phyloP scores from a whole-genome alignment of 768 basidiomycete genomes.

The Boletus tylopilopsis region DNA sequence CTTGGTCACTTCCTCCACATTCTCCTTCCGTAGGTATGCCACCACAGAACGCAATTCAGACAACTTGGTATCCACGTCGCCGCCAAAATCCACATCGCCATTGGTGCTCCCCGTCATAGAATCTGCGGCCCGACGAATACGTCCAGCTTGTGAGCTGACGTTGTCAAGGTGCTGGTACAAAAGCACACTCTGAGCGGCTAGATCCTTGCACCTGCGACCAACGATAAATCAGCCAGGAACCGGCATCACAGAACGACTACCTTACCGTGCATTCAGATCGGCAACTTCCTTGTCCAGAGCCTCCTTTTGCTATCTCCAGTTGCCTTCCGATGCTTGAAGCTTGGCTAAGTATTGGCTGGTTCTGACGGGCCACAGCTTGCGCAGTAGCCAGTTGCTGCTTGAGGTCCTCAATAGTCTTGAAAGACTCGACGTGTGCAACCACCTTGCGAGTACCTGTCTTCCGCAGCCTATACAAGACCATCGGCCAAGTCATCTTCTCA shows the following conservation, averaged over 20 bases:
- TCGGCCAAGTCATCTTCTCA: not conserved
- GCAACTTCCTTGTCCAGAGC: slow-evolving; percentile 73
- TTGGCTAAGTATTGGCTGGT: slow-evolving; percentile 76
- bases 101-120: slow-evolving; percentile 38
- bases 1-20: slow-evolving; percentile 48
- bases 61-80: slow-evolving; percentile 59
- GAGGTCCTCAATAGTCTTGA: slow-evolving; percentile 64
- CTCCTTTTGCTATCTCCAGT: slow-evolving; percentile 79
- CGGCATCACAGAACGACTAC: not conserved
- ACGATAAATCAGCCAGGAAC: not conserved
- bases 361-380: slow-evolving; percentile 55
- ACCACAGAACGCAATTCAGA: slow-evolving; percentile 76
- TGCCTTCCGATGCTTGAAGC: slow-evolving; percentile 62
- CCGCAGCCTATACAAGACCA: slow-evolving; percentile 49
- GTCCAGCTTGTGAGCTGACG: slow-evolving; percentile 75
- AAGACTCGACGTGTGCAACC: slow-evolving; percentile 80
- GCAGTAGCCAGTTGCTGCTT: slow-evolving; percentile 56
- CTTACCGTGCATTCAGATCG: slow-evolving; percentile 68
- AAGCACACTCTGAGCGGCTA: slow-evolving; percentile 69
- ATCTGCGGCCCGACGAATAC: slow-evolving; percentile 70
- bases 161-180: slow-evolving; percentile 84
- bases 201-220: slow-evolving; percentile 58
- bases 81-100: slow-evolving; percentile 43
- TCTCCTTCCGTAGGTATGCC: slow-evolving; percentile 82
- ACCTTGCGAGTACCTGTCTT: slow-evolving; percentile 79